Evolutionary conservation across 2,329 filamentous ascomycete species (phyloP), one percentile per base, ranked within the genome.

Genomic region (Pyrenophora teres): DNA sequence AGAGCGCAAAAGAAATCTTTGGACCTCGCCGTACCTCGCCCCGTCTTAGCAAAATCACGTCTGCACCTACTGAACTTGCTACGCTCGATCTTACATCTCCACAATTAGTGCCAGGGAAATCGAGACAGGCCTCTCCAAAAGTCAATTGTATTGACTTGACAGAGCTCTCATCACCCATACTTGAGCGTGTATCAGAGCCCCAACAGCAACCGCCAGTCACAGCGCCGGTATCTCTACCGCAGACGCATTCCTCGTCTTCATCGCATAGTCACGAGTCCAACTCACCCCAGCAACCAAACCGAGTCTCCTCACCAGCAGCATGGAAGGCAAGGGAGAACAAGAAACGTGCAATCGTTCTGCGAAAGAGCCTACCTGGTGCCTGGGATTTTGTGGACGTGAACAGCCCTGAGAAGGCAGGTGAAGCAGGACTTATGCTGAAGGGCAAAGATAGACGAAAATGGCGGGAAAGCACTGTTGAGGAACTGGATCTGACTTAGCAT

Each of bases 401-500:
- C 18, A 65, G 61, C 33, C 59, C 53, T 1, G 47, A 33, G 40
- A 60, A 52, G 7, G 38, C 36, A 2, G 50, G 3, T 10, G 52
- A 30, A 6, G 38, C 21, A 3, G 49, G 32, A 0, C 16, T 38
- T 7, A 43, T 57, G 16, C 35, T 46, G 19, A 68, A 64, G 46
- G 67, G 62, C 13, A 69, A 60, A 35, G 62, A 63, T 50, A 62
- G 68, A 47, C 52, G 63, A 37, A 62, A 54, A 44, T 74, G 71
- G 71, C 56, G 71, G 33, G 69, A 71, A 47, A 75, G 72, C 23
- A 65, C 70, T 38, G 62, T 75, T 33, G 69, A 72, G 46, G 50
- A 71, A 36, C 47, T 75, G 46, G 71, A 75, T 59, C 41, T 74
- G 46, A 70, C 57, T 21, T 68, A 30, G 15, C 31, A n/a, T 32